phyloP scores from a whole-genome alignment of 495 filamentous ascomycete species.

The Cenococcum geophilum region DNA sequence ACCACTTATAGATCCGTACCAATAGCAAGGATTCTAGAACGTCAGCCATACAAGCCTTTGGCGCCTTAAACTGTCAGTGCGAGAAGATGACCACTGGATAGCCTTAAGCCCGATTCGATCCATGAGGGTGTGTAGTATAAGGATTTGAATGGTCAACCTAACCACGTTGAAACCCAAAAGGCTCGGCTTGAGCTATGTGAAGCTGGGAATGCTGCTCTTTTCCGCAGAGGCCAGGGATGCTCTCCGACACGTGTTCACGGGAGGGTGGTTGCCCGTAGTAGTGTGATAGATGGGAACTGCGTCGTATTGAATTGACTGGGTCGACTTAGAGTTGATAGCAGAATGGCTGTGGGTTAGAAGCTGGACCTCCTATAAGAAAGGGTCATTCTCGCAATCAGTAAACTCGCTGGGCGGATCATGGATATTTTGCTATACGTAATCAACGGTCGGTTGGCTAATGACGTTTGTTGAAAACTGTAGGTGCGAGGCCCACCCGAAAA shows the following conservation, averaged over 20 bases:
- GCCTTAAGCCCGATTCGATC: constrained; percentile 13
- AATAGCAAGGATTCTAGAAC: background rate
- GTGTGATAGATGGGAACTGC: constrained; percentile 5
- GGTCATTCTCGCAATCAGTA: no score
- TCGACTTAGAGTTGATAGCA: no score
- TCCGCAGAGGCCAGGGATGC: constrained; percentile 5
- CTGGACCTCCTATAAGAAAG: no score
- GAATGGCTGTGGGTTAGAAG: no score
- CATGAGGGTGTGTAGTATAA: constrained; percentile 17
- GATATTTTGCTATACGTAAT: no score
- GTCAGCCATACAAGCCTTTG: constrained; percentile 21
- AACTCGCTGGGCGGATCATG: no score
- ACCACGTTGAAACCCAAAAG: background rate
- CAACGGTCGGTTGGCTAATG: no score
- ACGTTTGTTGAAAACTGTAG: no score
- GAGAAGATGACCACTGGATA: constrained; percentile 4
- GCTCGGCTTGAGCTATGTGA: constrained; percentile 3
- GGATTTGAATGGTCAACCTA: constrained; percentile 8
- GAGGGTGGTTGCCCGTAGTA: constrained; percentile 2
- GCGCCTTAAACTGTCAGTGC: background rate
- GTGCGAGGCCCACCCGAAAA: no score
- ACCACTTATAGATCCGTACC: constrained; percentile 17
- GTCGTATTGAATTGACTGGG: no score
- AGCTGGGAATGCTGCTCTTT: constrained; percentile 3
- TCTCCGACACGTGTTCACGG: constrained; percentile 23